phyloP scores from a whole-genome alignment of 1,284 basidiomycete species.

The Hortiboletus rubellus region DNA sequence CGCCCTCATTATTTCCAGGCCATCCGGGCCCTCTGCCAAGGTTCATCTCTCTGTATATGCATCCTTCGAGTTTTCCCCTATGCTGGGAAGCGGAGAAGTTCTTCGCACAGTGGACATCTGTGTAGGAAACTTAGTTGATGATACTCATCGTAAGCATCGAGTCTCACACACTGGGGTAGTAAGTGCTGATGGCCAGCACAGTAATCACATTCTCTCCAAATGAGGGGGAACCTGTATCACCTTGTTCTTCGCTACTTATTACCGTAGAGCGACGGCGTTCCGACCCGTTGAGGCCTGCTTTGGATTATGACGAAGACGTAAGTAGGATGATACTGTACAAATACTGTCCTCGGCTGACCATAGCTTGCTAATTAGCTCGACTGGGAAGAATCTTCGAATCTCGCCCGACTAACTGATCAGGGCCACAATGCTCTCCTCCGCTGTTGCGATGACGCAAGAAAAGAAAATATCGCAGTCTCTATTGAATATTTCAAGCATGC shows the following conservation, averaged over 20 bases:
- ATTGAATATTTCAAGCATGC: conserved; percentile 7
- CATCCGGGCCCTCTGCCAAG: not conserved
- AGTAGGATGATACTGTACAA: not conserved
- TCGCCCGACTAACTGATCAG: not conserved
- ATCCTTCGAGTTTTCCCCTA: conserved; percentile 12
- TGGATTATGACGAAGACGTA: not conserved
- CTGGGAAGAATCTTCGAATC: not conserved
- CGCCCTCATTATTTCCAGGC: conserved; percentile 2
- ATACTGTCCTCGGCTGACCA: not conserved
- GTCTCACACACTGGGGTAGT: not conserved
- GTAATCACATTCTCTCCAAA: not conserved
- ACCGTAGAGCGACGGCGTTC: not conserved
- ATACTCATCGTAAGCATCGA: not conserved
- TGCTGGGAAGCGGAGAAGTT: conserved; percentile 10
- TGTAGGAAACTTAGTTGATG: conserved; percentile 6
- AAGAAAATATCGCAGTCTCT: conserved; percentile 5
- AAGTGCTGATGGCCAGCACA: not conserved
- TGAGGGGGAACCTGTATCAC: not conserved
- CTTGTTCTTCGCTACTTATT: conserved; percentile 3
- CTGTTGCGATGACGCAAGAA: not conserved
- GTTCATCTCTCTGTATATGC: conserved; percentile 10
- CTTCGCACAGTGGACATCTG: not conserved
- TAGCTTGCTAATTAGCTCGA: not conserved
- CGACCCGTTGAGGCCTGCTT: not conserved
- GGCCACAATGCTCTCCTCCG: conserved; percentile 1